Evolutionary conservation across 352 stramenopile genomes (phyloP), one percentile per base, ranked within the genome.

Genomic region (Phytophthora chlamydospora): DNA sequence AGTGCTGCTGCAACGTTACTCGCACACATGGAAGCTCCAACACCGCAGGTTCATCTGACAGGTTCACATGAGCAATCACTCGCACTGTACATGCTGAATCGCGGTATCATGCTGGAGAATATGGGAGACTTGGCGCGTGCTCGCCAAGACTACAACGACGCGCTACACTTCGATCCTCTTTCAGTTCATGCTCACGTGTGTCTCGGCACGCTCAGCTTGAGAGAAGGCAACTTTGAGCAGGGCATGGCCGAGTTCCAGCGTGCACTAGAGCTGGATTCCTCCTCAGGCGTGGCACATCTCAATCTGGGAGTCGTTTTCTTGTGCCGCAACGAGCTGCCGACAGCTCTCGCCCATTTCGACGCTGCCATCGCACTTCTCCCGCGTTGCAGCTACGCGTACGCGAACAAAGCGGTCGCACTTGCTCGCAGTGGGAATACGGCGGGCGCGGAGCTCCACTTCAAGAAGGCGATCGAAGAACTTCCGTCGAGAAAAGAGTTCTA

Each of bases 401-500:
- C 82, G 3, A 91, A 93, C 64, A 88, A 83, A 49, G 84, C 78
- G 1, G 75, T 84, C n/a, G 73, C 66, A 41, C 55, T 88, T 12
- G 63, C 71, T 1, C 71, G 75, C 21, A 58, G 51, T 9, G 78
- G 78, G 1, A 68, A 83, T n/a, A 51, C 75, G 7, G 38, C 65
- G 6, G 58, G 63, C 3, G 80, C 84, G 1, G 78, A 91, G 36
- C 39, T 64, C 24, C 49, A 84, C 36, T 82, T 91, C 38, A 89
- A 86, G 47, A 68, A 78, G n/a, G 82, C 82, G 12, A 90, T 93
- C 13, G 70, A 89, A 16, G 70, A 83, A 32, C 58, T 91, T 11
- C 84, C 84, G 24, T 89, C 80, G n/a, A 66, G 67, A 9, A 79
- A 85, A 39, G 80, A 86, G 47, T 91, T 85, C 51, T 93, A 90